Conservation (phyloP, 768 basidiomycete genomes). For the Lactarius quietus region DNA sequence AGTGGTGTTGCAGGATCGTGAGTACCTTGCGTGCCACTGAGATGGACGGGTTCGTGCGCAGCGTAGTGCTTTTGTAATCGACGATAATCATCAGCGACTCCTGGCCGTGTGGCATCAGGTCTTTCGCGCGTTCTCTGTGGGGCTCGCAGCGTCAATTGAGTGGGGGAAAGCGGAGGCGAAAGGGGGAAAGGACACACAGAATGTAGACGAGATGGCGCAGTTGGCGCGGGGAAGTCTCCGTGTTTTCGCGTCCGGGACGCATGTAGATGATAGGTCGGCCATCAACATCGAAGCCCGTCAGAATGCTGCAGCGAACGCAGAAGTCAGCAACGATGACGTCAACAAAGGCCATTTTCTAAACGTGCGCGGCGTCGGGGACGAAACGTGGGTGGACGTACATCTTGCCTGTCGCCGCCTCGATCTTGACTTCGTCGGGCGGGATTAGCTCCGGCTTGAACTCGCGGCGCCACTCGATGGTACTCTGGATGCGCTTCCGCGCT, state of each 20-base stretch:
- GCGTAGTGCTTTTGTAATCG: constrained; percentile 79
- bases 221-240: constrained; percentile 70
- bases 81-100: constrained; percentile 81
- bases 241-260: constrained; percentile 86
- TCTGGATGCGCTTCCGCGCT: constrained; percentile 72
- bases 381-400: constrained; percentile 52
- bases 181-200: constrained; percentile 49
- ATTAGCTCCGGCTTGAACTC: constrained; percentile 86
- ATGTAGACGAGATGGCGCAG: constrained; percentile 85
- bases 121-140: constrained; percentile 79
- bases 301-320: constrained; percentile 44
- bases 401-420: constrained; percentile 83
- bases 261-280: constrained; percentile 88
- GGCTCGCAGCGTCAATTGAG: not conserved
- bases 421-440: constrained; percentile 70
- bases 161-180: not conserved
- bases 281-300: constrained; percentile 83
- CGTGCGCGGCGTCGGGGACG: not conserved
- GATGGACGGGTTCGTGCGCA: constrained; percentile 81
- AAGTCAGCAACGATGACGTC: not conserved
- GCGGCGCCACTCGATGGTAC: constrained; percentile 79
- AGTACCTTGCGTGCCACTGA: constrained; percentile 75
- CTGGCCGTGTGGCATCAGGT: constrained; percentile 81
- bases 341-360: not conserved
- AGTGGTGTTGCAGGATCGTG: constrained; percentile 81